These are phyloP conservation scores for Neurospora sp. DNA, from an alignment of 495 filamentous ascomycete genomes.

Conservation along the genomic window DNA sequence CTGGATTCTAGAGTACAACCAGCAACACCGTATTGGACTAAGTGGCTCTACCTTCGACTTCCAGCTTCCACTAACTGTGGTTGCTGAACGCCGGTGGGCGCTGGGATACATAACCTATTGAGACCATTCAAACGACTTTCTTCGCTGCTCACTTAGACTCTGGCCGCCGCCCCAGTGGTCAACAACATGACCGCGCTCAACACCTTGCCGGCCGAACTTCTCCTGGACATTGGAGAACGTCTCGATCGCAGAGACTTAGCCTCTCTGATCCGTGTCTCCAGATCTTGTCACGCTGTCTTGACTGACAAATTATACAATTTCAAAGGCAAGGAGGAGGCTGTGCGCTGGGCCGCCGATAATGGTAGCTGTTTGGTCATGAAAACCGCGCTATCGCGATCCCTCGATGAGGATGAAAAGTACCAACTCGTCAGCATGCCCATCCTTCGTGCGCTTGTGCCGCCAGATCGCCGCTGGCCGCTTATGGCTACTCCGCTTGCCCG, in stretches of 20 bases:
- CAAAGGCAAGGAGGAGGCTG: background rate
- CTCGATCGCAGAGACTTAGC: background rate
- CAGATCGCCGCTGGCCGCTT: background rate
- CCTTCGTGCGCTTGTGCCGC: background rate
- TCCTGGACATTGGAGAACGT: slow-evolving; percentile 2
- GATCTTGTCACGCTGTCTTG: background rate
- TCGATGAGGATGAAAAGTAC: background rate
- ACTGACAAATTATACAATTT: background rate
- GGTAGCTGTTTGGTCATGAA: background rate
- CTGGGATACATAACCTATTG: background rate
- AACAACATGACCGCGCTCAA: background rate
- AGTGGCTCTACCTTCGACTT: background rate
- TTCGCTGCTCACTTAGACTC: background rate
- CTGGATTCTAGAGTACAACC: background rate
- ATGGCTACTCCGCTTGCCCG: slow-evolving; percentile 2
- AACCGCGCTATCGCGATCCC: background rate
- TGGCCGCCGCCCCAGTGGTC: background rate
- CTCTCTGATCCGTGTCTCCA: background rate
- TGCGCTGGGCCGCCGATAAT: background rate
- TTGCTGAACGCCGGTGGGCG: background rate
- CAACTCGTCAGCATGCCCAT: background rate
- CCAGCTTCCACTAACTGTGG: background rate
- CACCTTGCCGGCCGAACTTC: slow-evolving; percentile 3
- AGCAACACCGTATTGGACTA: background rate
- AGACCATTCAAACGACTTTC: background rate